Evolutionary conservation across 805 yeast species (phyloP).

Genomic region (Tetrapisispora iriomotensis): DNA sequence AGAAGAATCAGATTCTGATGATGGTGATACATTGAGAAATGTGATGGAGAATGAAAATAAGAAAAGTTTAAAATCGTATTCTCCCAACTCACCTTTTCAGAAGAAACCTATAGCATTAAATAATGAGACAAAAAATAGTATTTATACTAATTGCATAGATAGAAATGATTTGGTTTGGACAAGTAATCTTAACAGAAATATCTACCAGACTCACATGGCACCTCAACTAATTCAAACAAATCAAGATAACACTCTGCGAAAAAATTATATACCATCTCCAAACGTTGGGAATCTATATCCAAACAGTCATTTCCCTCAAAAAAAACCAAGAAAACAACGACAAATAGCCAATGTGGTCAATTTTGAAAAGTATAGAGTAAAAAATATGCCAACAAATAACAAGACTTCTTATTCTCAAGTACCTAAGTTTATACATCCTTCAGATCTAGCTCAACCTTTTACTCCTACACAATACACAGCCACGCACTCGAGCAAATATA

Average conservation of each 20-base stretch:
- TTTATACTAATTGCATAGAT: no score
- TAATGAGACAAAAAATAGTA: no score
- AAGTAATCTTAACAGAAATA: no score
- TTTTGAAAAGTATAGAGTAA: conserved; percentile 13
- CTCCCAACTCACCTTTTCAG: background rate
- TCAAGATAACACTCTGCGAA: no score
- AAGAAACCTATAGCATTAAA: background rate
- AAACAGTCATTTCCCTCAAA: background rate
- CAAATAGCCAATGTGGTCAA: conserved; percentile 5
- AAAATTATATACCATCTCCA: no score
- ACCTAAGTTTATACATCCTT: background rate
- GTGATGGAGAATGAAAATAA: background rate
- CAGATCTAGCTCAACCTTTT: background rate
- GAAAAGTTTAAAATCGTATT: background rate
- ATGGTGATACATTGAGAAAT: no score
- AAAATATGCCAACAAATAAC: conserved; percentile 2
- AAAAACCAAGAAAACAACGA: background rate
- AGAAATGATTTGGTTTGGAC: no score
- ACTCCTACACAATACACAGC: background rate
- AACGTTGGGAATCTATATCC: background rate
- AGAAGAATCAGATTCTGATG: conserved; percentile 18
- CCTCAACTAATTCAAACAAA: no score
- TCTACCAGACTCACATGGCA: no score
- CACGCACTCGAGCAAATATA: no score
- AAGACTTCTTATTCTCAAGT: background rate